A percentile compares a stretch with the other conserved stretches of the same genome.
phyloP scores from a whole-genome alignment of 2,329 filamentous ascomycete species.

The Aspergillus clavatus region DNA sequence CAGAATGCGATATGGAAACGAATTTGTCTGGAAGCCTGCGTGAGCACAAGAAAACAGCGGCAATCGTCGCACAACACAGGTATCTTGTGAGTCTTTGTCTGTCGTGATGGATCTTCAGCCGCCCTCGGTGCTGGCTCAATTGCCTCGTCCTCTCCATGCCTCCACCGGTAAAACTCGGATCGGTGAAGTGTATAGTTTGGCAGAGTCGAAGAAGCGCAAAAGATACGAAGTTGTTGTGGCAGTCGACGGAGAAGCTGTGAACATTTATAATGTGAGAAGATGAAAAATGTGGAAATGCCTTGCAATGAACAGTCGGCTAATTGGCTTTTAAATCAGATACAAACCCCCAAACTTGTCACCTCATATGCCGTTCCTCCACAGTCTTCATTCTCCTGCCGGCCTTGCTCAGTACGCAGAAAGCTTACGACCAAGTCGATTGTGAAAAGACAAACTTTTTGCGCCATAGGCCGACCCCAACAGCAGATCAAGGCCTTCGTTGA shows the following conservation, averaged over 20 bases:
- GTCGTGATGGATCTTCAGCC: conserved; percentile 40
- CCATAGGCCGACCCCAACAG: conserved; percentile 45
- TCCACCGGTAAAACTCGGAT: conserved; percentile 39
- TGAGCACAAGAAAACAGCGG: conserved; percentile 7
- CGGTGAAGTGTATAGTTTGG: conserved; percentile 50
- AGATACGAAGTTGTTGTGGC: conserved; percentile 57
- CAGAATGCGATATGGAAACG: conserved; percentile 18
- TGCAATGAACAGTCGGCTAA: conserved; percentile 2
- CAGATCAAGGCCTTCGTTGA: conserved; percentile 54
- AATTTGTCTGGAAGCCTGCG: conserved; percentile 12
- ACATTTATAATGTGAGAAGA: conserved; percentile 55
- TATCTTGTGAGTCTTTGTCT: not conserved
- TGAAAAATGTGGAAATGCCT: not conserved
- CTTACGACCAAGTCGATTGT: conserved; percentile 39
- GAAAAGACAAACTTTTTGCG: conserved; percentile 55
- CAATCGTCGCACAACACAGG: conserved; percentile 9
- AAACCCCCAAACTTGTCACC: conserved; percentile 56
- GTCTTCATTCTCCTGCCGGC: conserved; percentile 52
- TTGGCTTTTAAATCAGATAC: conserved; percentile 43
- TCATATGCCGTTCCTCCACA: conserved; percentile 60
- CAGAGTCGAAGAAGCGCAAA: conserved; percentile 56
- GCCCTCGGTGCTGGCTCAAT: conserved; percentile 42
- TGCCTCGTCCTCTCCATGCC: conserved; percentile 42
- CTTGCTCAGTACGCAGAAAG: conserved; percentile 55
- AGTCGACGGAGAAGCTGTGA: conserved; percentile 58